Percentiles rank a stretch among this genome's conserved stretches.
phyloP scores from a whole-genome alignment of 192 early-diverging fungal genomes.

The Coemansia sp. region DNA sequence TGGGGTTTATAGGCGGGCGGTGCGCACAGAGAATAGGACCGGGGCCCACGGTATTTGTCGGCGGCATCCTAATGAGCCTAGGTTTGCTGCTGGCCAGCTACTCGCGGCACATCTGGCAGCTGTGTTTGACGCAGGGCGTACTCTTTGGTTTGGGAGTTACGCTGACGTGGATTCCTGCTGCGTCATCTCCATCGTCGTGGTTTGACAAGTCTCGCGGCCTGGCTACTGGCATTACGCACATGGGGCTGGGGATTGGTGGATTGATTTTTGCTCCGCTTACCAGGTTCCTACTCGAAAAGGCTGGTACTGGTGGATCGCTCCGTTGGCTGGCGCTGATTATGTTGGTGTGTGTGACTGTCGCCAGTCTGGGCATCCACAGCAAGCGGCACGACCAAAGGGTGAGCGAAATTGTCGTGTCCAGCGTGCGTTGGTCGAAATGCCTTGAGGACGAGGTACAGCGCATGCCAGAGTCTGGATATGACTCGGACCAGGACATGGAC shows the following conservation, averaged over 20 bases:
- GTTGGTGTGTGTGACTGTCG: slow-evolving; percentile 32
- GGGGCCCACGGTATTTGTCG: slow-evolving; percentile 43
- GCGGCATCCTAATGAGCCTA: slow-evolving; percentile 49
- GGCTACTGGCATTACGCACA: slow-evolving; percentile 67
- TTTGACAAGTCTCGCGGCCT: slow-evolving; percentile 60
- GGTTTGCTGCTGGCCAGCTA: slow-evolving; percentile 64
- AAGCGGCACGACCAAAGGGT: slow-evolving; percentile 20
- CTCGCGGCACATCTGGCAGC: slow-evolving; percentile 61
- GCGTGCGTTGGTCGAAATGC: slow-evolving; percentile 42
- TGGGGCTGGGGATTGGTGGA: slow-evolving; percentile 67
- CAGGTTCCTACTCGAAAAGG: slow-evolving; percentile 41
- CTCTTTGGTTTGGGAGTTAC: slow-evolving; percentile 63
- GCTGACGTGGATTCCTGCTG: slow-evolving; percentile 61
- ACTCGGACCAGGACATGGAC: slow-evolving; percentile 16
- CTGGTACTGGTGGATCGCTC: slow-evolving; percentile 40
- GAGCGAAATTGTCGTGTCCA: slow-evolving; percentile 24
- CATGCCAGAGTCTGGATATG: slow-evolving; percentile 16
- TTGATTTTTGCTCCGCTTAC: slow-evolving; percentile 61
- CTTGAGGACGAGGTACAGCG: slow-evolving; percentile 20
- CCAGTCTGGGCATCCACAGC: slow-evolving; percentile 44
- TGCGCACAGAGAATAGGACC: slow-evolving; percentile 43
- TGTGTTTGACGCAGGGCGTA: slow-evolving; percentile 66
- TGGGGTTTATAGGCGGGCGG: slow-evolving; percentile 38
- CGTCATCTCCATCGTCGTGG: slow-evolving; percentile 66
- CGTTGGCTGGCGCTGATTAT: slow-evolving; percentile 46